phyloP scores from a whole-genome alignment of 2,329 filamentous ascomycete genomes.

The Xylariaceae sp. region DNA sequence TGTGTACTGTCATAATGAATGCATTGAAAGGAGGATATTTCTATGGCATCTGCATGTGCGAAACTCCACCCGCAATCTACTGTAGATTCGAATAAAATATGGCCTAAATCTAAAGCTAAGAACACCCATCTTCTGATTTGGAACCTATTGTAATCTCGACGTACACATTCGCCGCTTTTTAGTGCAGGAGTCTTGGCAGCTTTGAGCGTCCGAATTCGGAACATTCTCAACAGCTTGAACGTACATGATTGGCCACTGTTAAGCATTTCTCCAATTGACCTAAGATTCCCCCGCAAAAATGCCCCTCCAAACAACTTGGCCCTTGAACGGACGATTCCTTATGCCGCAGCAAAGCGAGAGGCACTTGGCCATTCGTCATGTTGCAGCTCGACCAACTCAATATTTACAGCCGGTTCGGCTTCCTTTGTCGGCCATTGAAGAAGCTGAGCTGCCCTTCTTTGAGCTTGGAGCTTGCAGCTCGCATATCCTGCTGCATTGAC shows the following conservation, averaged over 20 bases:
- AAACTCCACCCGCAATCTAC: too few relatives aligned
- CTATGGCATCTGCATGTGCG: background rate
- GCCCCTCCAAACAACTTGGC: slow-evolving; percentile 10
- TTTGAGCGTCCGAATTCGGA: background rate
- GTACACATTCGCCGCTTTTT: too few relatives aligned
- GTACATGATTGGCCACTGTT: slow-evolving; percentile 11
- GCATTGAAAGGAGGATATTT: background rate
- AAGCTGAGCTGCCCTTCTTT: slow-evolving; percentile 11
- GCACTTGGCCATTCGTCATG: slow-evolving; percentile 5
- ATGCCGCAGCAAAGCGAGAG: slow-evolving; percentile 32
- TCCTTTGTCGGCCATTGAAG: slow-evolving; percentile 24
- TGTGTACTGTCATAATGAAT: slow-evolving; percentile 8
- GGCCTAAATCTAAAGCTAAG: too few relatives aligned
- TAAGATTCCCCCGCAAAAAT: slow-evolving; percentile 13
- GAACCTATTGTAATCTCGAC: too few relatives aligned
- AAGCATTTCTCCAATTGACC: background rate
- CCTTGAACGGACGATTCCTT: too few relatives aligned
- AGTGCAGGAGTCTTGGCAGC: too few relatives aligned
- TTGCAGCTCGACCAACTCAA: slow-evolving; percentile 17
- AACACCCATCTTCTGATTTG: too few relatives aligned
- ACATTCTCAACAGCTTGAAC: background rate
- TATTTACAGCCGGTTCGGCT: slow-evolving; percentile 15
- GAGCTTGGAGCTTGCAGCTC: too few relatives aligned
- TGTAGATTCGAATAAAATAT: too few relatives aligned
- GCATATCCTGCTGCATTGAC: background rate